Evolutionary conservation across 306 rosid genomes (phyloP), one percentile per base, ranked within the genome.

Genomic region (Datisca glomerata): DNA sequence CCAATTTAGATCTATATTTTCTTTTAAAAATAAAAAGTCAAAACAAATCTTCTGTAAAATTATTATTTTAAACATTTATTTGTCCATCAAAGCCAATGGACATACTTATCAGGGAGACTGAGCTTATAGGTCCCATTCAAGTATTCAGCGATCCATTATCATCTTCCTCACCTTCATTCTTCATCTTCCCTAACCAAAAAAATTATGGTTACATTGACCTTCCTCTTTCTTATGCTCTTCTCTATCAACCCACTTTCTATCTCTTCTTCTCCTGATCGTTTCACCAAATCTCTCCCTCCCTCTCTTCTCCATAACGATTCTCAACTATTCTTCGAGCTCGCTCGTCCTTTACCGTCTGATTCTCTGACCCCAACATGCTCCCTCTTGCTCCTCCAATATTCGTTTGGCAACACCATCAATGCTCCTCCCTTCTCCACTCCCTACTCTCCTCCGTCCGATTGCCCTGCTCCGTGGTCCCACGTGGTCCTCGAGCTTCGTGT

Each of bases 351-450:
- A 2, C 72, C 59, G 18, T 46, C 61, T 20, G 66, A 67, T 56
- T 55, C 29, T 4, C 59, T 68, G n/a, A 27, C 45, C 27, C 70
- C 87, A 0, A 57, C 93, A 2, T 76, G 93, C 62, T 45, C 73
- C 47, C 71, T 57, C 64, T 57, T 24, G 7, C 38, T 80, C 56
- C 51, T 85, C 12, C 60, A 53, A 28, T 81, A 80, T 67, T 66
- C 93, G 47, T 85, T 85, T 64, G 87, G 53, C 43, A 18, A 80
- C 76, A 80, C 95, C 32, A 66, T 80, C 12, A 27, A 76, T 23
- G 28, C 72, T 40, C 85, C 93, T 33, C 87, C 95, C 1, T 71
- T 68, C 66, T 35, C 84, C 43, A 60, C 76, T 18, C 46, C 49
- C 2, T 80, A 85, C 69, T 11, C 51, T 35, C 85, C 95, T 21